phyloP scores from a whole-genome alignment of 305 asterid species.

The Monarda citriodora region DNA sequence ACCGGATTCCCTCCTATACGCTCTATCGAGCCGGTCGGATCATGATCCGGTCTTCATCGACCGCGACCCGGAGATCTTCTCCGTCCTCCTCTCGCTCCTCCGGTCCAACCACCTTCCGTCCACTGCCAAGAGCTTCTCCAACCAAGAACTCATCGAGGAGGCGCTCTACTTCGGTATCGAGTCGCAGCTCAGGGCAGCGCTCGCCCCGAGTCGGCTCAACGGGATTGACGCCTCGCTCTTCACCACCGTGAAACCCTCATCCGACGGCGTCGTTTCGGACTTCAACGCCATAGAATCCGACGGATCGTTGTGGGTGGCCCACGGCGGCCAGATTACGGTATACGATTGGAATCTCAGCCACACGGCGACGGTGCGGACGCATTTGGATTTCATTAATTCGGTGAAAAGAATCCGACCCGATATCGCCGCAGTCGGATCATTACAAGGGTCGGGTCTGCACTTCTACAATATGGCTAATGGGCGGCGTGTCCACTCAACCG shows the following conservation, averaged over 20 bases:
- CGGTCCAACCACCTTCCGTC: constrained; percentile 83
- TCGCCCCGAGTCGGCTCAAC: constrained; percentile 59
- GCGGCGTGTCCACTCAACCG: constrained; percentile 63
- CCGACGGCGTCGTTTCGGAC: constrained; percentile 75
- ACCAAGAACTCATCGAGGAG: constrained; percentile 83
- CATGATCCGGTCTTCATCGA: constrained; percentile 80
- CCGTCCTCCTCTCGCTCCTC: constrained; percentile 85
- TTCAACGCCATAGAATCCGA: constrained; percentile 77
- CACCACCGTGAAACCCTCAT: constrained; percentile 55
- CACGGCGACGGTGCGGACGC: constrained; percentile 72
- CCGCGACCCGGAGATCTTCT: constrained; percentile 95
- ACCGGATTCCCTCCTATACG: constrained; percentile 72
- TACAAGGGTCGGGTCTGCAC: constrained; percentile 62
- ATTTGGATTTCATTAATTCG: constrained; percentile 61
- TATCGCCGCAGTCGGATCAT: constrained; percentile 71
- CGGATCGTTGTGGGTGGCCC: constrained; percentile 85
- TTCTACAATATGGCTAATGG: constrained; percentile 73
- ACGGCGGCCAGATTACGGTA: constrained; percentile 90
- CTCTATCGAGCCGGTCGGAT: constrained; percentile 54
- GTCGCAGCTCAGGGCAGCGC: constrained; percentile 66
- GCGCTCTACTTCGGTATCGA: constrained; percentile 89
- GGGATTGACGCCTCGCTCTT: constrained; percentile 67
- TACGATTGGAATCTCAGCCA: constrained; percentile 89
- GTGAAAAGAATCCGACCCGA: constrained; percentile 46
- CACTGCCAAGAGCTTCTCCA: constrained; percentile 68